Base-by-base conservation (phyloP, 768 basidiomycete species). In the Amanita molliuscula region DNA sequence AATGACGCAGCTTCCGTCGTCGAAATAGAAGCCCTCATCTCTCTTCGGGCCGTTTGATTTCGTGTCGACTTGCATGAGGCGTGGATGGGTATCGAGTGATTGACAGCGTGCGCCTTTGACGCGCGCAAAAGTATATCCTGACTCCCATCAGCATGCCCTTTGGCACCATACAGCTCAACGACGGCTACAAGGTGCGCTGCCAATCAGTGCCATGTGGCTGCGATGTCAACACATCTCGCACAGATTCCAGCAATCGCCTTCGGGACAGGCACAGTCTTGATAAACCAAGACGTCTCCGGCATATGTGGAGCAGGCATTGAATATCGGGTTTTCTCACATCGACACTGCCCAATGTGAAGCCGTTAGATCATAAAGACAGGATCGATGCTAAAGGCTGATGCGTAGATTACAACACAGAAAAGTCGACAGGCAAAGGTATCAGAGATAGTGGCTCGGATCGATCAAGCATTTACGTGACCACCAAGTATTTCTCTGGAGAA, bases 1-100 rank as follows among this genome's bases (percentile, higher is more conserved):
- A 40, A 88, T 59, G 15, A 85, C 69, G 55, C 80, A 84, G 56
- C 82, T 84, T 38, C 84, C 85, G 55, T 85, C 82, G 31, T 74
- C 67, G 52, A 83, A 70, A 60, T 86, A 88, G 57, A 75, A 87
- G 5, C 59, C 61, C n/a, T 69, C 61, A 56, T 87, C 83, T 47
- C 73, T 65, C 25, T 53, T 60, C 31, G 31, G 31, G 31, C 13
- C 29, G 9, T 29, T 13, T 0, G 4, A 13, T 4, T 31, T 31
- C 11, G 5, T 10, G 23, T 34, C 13, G 7, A 23, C 15, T 28
- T 21, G 21, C 42, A 28, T 15, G 15, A 21, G 9, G 26, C 1
- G 26, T 23, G n/a, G 4, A 2, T 36, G 2, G 15, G n/a, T 15
- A 11, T 7, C 11, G 3, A 23, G 44, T 48, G 36, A 34, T 16